Base-by-base conservation (phyloP, 805 yeast species). In the Candida oleophila region DNA sequence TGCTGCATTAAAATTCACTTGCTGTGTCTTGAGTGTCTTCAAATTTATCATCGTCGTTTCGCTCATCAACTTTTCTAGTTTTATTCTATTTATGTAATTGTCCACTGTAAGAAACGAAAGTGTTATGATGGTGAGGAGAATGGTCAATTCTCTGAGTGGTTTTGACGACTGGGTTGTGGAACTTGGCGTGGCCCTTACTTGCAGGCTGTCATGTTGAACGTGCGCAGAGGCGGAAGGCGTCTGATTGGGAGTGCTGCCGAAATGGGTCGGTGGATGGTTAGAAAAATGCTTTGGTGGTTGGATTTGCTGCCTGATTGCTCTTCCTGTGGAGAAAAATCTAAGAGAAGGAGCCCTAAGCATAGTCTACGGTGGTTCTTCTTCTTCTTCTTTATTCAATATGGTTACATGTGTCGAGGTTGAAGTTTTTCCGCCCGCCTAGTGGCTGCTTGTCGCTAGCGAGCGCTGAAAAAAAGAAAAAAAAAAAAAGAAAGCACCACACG, bases 81-180 rank as follows among this genome's bases (percentile, higher is more conserved):
- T 62, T 14, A 70, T 54, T 22, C 82, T 61, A 9, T 64, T 62
- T 12, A 65, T 56, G 55, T 80, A 80, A 54, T 76, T 78, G 52
- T 80, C 84, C 7, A 79, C 48, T 1, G 84, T 81, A 43, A 80
- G 61, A 53, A 74, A 80, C 1, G 76, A 62, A 42, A 80, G 54
- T 7, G 76, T 64, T 4, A 68, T 49, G 55, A 77, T 69, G 1
- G 79, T 74, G 1, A 78, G 35, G 19, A 76, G 59, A 2, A 74
- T 52, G 0, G 76, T 64, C 2, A 77, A 39, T 21, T 78, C 83
- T 44, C 64, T 60, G 3, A 73, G 25, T 2, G 57, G 47, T 16
- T 25, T 41, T 14, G 30, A 32, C 18, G 35, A 21, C 11, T n/a
- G 40, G 22, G 40, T 7, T 14, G 40, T 19, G 22, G 40, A 15